These are phyloP conservation scores for Penicillium argentinense DNA, from an alignment of 495 filamentous ascomycete genomes.

Conservation along the genomic window DNA sequence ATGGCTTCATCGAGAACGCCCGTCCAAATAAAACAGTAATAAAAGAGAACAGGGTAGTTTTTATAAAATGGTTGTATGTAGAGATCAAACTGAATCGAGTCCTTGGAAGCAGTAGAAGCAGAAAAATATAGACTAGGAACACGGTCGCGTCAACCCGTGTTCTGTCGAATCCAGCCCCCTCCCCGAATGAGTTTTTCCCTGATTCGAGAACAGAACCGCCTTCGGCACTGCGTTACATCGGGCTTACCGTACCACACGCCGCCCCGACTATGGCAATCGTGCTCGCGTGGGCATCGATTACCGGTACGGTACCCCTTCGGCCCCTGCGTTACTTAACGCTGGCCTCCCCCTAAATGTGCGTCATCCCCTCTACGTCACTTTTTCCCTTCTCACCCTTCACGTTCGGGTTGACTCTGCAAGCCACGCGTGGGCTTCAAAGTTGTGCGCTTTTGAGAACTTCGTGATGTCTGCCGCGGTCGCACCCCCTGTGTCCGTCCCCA, in stretches of 20 bases:
- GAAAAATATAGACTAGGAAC: no score
- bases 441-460: slow-evolving; percentile 10
- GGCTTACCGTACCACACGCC: slow-evolving; percentile 4
- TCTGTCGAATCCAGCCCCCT: neutral
- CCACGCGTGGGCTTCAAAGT: slow-evolving; percentile 13
- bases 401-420: slow-evolving; percentile 11
- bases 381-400: slow-evolving; percentile 19
- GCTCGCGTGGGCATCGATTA: neutral
- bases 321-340: slow-evolving; percentile 22
- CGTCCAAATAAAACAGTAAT: no score
- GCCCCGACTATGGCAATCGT: neutral
- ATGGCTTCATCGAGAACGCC: neutral
- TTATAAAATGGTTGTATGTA: no score
- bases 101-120: no score
- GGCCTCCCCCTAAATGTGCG: slow-evolving; percentile 20
- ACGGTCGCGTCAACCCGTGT: neutral
- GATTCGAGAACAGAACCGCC: slow-evolving; percentile 4
- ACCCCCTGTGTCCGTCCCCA: slow-evolving; percentile 37
- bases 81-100: no score
- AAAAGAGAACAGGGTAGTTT: no score
- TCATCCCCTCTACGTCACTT: slow-evolving; percentile 33
- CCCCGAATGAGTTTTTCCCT: neutral
- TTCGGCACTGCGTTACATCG: slow-evolving; percentile 9
- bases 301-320: neutral
- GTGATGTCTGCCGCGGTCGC: slow-evolving; percentile 52